Percentiles rank a stretch among this genome's conserved stretches.
These are phyloP conservation scores for Nowakowskiella sp. DNA, from an alignment of 192 early-diverging fungal genomes.

Conservation along the genomic window DNA sequence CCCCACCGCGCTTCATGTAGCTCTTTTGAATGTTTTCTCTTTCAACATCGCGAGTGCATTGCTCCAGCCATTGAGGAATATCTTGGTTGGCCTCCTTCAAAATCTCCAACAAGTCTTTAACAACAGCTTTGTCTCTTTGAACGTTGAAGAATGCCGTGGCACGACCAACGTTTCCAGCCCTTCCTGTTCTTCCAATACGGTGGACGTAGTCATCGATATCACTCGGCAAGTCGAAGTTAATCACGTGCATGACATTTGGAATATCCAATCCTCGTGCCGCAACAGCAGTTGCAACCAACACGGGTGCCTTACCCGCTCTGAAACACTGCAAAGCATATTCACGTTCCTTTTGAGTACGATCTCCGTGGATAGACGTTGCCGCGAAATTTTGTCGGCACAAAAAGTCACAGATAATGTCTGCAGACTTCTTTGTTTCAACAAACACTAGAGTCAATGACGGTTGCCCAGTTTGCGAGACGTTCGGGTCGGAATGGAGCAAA, in stretches of 20 bases:
- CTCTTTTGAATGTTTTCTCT: conserved; percentile 39
- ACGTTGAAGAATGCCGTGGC: conserved; percentile 95
- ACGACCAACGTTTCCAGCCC: conserved; percentile 88
- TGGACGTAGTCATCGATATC: conserved; percentile 95
- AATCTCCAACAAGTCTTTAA: conserved; percentile 76
- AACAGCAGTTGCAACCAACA: conserved; percentile 96
- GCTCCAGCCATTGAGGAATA: conserved; percentile 71
- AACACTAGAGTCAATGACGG: conserved; percentile 80
- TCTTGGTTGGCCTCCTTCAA: conserved; percentile 93
- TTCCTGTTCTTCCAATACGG: conserved; percentile 93
- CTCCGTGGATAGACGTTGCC: conserved; percentile 96
- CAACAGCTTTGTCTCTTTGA: conserved; percentile 69
- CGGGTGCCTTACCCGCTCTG: conserved; percentile 59
- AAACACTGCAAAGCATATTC: conserved; percentile 85
- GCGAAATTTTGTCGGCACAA: conserved; percentile 68
- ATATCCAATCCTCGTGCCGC: conserved; percentile 94
- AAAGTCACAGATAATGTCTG: conserved; percentile 80
- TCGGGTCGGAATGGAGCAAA: conserved; percentile 45
- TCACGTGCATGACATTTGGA: conserved; percentile 77
- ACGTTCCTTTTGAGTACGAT: conserved; percentile 90
- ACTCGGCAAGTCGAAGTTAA: conserved; percentile 74
- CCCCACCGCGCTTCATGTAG: conserved; percentile 43
- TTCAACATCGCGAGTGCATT: conserved; percentile 26
- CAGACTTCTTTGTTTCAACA: conserved; percentile 93
- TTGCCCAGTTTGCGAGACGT: conserved; percentile 11